A percentile compares a stretch with the other conserved stretches of the same genome.
Conservation (phyloP, 768 basidiomycete species). For the Infundibulicybe gibba region DNA sequence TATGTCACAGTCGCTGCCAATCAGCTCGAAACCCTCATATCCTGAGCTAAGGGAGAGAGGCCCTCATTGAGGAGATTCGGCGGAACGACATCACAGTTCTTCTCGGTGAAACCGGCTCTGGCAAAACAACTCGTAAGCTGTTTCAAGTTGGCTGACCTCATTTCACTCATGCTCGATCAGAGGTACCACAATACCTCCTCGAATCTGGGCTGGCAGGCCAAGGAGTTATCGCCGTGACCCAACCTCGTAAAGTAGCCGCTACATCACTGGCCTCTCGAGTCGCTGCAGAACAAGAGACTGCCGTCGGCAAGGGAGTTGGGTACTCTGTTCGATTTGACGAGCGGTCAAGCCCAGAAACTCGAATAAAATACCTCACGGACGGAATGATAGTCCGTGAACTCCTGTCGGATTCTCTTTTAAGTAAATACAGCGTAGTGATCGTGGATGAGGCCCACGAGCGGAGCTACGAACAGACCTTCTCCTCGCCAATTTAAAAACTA, state of each 20-base stretch:
- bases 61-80: conserved; percentile 66
- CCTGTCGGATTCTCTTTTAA: conserved; percentile 71
- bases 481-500: conserved; percentile 85
- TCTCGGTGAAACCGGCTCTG: conserved; percentile 96
- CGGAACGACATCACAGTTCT: conserved; percentile 85
- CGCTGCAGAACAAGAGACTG: conserved; percentile 72
- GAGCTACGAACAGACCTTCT: conserved; percentile 89
- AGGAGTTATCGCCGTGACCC: conserved; percentile 87
- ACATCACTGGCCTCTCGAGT: conserved; percentile 93
- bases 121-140: conserved; percentile 94
- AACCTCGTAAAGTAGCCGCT: conserved; percentile 93
- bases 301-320: conserved; percentile 78
- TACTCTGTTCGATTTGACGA: conserved; percentile 98
- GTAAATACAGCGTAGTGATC: conserved; percentile 81
- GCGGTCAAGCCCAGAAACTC: conserved; percentile 60
- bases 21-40: background rate
- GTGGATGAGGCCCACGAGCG: conserved; percentile 98
- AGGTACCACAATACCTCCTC: conserved; percentile 94
- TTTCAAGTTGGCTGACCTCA: background rate
- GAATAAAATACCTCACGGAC: conserved; percentile 96
- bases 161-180: conserved; percentile 34
- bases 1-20: conserved; percentile 22
- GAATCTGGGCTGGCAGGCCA: conserved; percentile 71
- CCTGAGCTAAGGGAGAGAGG: conserved; percentile 61
- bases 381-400: conserved; percentile 97